Conservation (phyloP, 345 rosid species). For the Ceriops tagal region DNA sequence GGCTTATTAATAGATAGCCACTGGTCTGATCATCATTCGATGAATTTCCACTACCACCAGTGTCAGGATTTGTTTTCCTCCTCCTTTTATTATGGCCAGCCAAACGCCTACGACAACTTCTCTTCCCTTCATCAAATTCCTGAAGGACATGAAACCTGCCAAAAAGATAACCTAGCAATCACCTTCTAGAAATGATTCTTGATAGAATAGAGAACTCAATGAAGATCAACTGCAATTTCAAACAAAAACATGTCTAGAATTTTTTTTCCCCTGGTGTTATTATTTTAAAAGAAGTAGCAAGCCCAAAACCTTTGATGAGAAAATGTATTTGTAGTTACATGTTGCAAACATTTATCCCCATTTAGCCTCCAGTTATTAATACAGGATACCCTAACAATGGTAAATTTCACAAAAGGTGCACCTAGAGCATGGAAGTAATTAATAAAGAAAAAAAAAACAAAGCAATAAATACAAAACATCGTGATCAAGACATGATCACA, state of each 20-base stretch:
- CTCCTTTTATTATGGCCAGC: constrained; percentile 99
- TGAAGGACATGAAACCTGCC: constrained; percentile 91
- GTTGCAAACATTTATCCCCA: background rate
- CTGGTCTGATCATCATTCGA: constrained; percentile 72
- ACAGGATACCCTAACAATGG: background rate
- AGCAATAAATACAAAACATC: background rate
- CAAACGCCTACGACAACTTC: constrained; percentile 98
- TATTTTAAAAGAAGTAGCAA: background rate
- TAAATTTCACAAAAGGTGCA: background rate
- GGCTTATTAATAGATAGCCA: constrained; percentile 70
- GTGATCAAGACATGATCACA: constrained; percentile 6
- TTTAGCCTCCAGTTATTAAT: background rate
- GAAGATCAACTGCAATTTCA: background rate
- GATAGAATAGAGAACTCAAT: background rate
- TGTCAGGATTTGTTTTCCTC: constrained; percentile 86
- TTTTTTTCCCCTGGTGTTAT: too few relatives aligned
- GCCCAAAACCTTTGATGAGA: background rate
- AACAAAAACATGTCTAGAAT: too few relatives aligned
- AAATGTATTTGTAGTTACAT: background rate
- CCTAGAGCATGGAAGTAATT: background rate
- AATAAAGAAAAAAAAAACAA: background rate
- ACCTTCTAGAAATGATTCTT: background rate
- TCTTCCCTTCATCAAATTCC: constrained; percentile 99
- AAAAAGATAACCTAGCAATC: constrained; percentile 14
- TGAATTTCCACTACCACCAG: constrained; percentile 51